A percentile compares a stretch with the other conserved stretches of the same genome.
Evolutionary conservation across 148 eudicot genomes (phyloP).

Genomic region (Limonium bicolor): DNA sequence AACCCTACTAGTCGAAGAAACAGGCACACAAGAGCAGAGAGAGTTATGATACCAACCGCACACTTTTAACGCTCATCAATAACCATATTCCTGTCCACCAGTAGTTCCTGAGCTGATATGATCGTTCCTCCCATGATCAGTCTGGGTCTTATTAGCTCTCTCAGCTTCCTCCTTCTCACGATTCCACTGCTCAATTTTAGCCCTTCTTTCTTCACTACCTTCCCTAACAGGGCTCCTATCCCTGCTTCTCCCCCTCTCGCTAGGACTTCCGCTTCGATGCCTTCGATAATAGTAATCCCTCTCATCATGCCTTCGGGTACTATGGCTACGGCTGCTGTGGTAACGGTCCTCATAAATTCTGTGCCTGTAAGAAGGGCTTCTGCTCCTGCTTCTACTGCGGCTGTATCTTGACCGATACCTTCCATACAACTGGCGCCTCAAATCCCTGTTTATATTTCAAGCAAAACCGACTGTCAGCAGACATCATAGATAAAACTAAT

Average conservation of each 20-base stretch:
- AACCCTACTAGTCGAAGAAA: background rate
- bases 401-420: conserved; percentile 42
- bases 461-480: too few species aligned
- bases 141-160: conserved; percentile 15
- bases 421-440: conserved; percentile 64
- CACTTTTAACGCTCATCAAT: conserved; percentile 27
- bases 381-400: conserved; percentile 58
- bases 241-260: conserved; percentile 62
- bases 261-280: conserved; percentile 48
- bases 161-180: conserved; percentile 70
- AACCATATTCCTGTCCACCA: conserved; percentile 18
- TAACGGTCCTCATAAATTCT: conserved; percentile 65
- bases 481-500: too few species aligned
- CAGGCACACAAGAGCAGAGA: background rate
- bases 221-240: conserved; percentile 60
- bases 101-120: conserved; percentile 12
- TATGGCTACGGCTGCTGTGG: conserved; percentile 41
- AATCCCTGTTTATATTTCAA: conserved; percentile 49
- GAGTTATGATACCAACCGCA: conserved; percentile 35
- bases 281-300: conserved; percentile 51
- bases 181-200: conserved; percentile 93
- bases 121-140: conserved; percentile 6
- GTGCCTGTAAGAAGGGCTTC: conserved; percentile 70
- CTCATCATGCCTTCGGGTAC: conserved; percentile 62
- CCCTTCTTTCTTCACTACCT: conserved; percentile 88